Percentiles rank a stretch among this genome's conserved stretches.
Evolutionary conservation across 352 stramenopile species (phyloP).

Genomic region (Pythium phragmiticola): DNA sequence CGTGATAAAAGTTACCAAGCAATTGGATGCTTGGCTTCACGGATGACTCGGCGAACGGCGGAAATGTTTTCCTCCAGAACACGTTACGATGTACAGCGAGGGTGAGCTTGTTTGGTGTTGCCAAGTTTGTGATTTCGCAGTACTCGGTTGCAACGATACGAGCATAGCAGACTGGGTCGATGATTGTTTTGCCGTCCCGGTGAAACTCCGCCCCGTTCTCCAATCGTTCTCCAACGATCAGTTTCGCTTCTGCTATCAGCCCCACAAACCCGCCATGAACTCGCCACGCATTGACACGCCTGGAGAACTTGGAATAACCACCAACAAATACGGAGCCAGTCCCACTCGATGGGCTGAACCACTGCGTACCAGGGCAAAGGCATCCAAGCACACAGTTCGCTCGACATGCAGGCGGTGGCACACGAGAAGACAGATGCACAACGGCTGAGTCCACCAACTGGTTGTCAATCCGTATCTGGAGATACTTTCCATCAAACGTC

Average conservation of each 20-base stretch:
- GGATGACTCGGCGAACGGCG: slow-evolving; percentile 26
- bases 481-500: slow-evolving; percentile 48
- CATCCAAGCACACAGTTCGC: slow-evolving; percentile 13
- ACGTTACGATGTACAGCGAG: slow-evolving; percentile 49
- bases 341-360: slow-evolving; percentile 1
- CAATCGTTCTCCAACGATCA: slow-evolving; percentile 2
- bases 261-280: slow-evolving; percentile 51
- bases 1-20: slow-evolving; percentile 60
- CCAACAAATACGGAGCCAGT: slow-evolving; percentile 52
- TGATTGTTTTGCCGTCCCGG: neutral
- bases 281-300: slow-evolving; percentile 50
- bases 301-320: slow-evolving; percentile 48
- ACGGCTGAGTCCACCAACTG: slow-evolving; percentile 45
- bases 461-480: slow-evolving; percentile 48
- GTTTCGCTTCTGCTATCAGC: slow-evolving; percentile 31
- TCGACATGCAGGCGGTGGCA: neutral
- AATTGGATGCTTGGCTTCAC: slow-evolving; percentile 30
- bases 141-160: neutral
- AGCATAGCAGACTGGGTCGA: neutral
- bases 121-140: slow-evolving; percentile 9
- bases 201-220: neutral
- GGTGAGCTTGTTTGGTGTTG: slow-evolving; percentile 24
- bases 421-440: neutral
- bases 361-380: slow-evolving; percentile 6
- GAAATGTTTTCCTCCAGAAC: slow-evolving; percentile 52